Base-by-base conservation (phyloP, 306 rosid species). In the Luffa aegyptiaca region DNA sequence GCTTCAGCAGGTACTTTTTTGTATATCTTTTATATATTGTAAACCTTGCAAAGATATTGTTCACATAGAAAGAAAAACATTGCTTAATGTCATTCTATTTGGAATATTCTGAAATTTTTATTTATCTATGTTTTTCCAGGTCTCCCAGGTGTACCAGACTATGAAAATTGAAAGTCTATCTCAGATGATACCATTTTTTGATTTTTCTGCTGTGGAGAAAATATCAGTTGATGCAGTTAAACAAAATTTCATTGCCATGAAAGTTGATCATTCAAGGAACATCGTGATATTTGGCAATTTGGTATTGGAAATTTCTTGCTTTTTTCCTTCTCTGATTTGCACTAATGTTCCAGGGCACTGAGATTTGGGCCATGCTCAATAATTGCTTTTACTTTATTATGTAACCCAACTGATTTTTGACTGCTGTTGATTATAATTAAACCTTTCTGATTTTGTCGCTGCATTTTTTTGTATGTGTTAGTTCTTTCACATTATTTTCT, bases 201-300 rank as follows among this genome's bases (percentile, higher is more conserved):
- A 91, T 59, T 91, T 91, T 68, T 83, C 98, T 21, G 84, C 82
- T 1, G 92, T 93, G 62, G 99, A 96, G 84, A 96, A 91, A 89
- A 88, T 96, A 52, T 88, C 93, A 31, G 99, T 93, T 72, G 99
- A 96, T 85, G 99, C 99, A 70, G 97, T 89, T 73, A 96, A 96
- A 85, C 93, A 91, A 77, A 88, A 91, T 35, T 96, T 93, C 79
- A 85, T 96, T 35, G 90, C 93, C 3, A 89, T 93, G 98, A 96
- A 90, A 87, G 91, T 96, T 11, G 99, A 96, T 77, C 94, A 96
- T 86, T 90, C 83, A 90, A 91, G 84, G 82, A 91, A 82, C 83
- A 90, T 87, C 37, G 91, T 96, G 75, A 26, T 69, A 53, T 88
- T 86, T 83, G 88, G 85, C 49, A 88, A 77, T 57, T 13, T 55